Conservation (phyloP, 495 filamentous ascomycete species). For the Aspergillus indologenus region DNA sequence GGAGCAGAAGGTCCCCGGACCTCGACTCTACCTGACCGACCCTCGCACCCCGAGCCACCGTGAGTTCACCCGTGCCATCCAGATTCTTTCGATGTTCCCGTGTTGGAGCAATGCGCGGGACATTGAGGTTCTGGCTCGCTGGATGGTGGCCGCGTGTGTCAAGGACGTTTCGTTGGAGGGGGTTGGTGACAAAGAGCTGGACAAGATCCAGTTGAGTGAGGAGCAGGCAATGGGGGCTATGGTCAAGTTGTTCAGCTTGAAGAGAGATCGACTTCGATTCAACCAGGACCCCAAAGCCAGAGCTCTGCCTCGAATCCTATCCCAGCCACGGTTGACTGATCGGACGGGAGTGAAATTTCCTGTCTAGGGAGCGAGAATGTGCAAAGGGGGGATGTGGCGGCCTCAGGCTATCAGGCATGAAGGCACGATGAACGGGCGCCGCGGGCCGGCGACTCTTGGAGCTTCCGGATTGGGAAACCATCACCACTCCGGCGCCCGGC, state of each 20-base stretch:
- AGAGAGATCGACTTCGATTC: conserved; percentile 20
- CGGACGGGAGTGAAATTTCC: conserved; percentile 20
- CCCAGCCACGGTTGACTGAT: conserved; percentile 17
- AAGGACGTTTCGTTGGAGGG: conserved; percentile 15
- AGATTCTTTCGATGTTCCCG: conserved; percentile 23
- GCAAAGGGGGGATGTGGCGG: too few species aligned
- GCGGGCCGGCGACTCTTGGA: too few species aligned
- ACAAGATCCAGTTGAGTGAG: conserved; percentile 10
- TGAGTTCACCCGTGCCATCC: conserved; percentile 21
- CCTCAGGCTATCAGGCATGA: too few species aligned
- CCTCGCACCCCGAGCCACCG: conserved; percentile 14
- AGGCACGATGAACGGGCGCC: too few species aligned
- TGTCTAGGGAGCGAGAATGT: conserved; percentile 1
- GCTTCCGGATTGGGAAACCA: too few species aligned
- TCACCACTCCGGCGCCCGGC: too few species aligned
- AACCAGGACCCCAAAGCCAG: conserved; percentile 23
- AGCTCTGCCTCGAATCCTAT: conserved; percentile 17
- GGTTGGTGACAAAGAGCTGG: not conserved
- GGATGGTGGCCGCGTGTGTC: conserved; percentile 19
- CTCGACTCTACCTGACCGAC: conserved; percentile 14
- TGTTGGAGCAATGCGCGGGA: conserved; percentile 23
- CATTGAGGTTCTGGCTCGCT: conserved; percentile 15
- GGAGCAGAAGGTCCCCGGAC: conserved; percentile 9
- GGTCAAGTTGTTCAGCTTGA: conserved; percentile 21
- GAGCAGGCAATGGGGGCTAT: conserved; percentile 23